A percentile compares a stretch with the other conserved stretches of the same genome.
Conservation (phyloP, 169 alveolate genomes). For the Cryptosporidium baileyi region DNA sequence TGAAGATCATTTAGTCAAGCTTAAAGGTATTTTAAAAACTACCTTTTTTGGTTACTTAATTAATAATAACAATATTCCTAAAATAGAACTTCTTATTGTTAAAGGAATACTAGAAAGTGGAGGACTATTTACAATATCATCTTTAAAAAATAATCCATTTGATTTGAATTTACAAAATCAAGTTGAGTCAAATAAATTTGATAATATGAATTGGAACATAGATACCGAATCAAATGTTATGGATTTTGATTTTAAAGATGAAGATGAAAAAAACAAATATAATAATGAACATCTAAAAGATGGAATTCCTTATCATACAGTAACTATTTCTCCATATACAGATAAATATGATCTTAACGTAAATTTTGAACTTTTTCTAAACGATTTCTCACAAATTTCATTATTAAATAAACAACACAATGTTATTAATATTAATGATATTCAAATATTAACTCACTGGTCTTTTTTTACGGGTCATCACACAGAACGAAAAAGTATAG, state of each 20-base stretch:
- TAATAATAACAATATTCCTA: conserved; percentile 47
- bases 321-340: conserved; percentile 56
- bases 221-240: not conserved
- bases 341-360: conserved; percentile 12
- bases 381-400: not conserved
- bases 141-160: not conserved
- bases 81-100: conserved; percentile 19
- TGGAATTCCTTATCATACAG: conserved; percentile 23
- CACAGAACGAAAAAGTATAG: not conserved
- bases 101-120: conserved; percentile 23
- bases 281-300: not conserved
- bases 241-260: not conserved
- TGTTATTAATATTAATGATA: not conserved
- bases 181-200: too few species aligned
- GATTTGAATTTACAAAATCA: not conserved
- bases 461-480: conserved; percentile 38
- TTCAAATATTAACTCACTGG: conserved; percentile 36
- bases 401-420: not conserved
- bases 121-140: conserved; percentile 26
- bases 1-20: not conserved
- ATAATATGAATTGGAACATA: not conserved
- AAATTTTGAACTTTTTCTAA: not conserved
- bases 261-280: not conserved
- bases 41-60: conserved; percentile 60
- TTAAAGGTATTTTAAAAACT: conserved; percentile 36